Base-by-base conservation (phyloP, 2,329 filamentous ascomycete species). In the Aspergillus niger region DNA sequence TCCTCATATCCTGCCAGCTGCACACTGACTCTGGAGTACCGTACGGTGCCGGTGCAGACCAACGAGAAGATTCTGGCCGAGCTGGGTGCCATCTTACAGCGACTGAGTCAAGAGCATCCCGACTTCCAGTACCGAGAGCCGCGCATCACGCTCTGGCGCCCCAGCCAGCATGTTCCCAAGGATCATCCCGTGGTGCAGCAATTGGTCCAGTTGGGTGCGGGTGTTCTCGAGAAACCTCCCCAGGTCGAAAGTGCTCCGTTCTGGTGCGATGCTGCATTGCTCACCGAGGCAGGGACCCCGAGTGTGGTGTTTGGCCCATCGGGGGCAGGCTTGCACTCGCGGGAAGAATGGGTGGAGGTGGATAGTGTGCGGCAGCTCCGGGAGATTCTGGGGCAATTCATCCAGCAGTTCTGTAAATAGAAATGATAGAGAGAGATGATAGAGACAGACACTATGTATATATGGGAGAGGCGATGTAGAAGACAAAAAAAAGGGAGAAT, bases 251-350 rank as follows among this genome's bases (percentile, higher is more conserved):
- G 73, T 6, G 75, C 67, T 0, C 66, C 76, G 0, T 83, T 77
- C 61, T 85, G 82, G 83, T 82, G 80, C 0, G 82, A 85, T 65
- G 80, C 77, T n/a, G 82, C 82, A 1, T 66, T 84, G 11, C 63
- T 85, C 0, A 72, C 75, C 0, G 73, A 78, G 17, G 72, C 69
- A 13, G 82, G 81, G 0, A 81, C 84, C 28, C 77, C 81, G 0
- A 69, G 76, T 0, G 69, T 85, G 15, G 72, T 85, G 1, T 83
- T 77, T 67, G 81, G 82, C 0, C 81, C 81, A 0, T 69, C 67
- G 8, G 82, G 81, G 0, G 75, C 78, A n/a, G 83, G 83, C 0
- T 62, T 85, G 3, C 82, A 85, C 64, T 75, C 72, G 1, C 81
- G 80, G 53, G 77, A 81, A 58, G 82, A 86, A 69, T 84, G 78